These are phyloP conservation scores for Meripilus lineatus DNA, from an alignment of 1,284 basidiomycete species.

Conservation along the genomic window DNA sequence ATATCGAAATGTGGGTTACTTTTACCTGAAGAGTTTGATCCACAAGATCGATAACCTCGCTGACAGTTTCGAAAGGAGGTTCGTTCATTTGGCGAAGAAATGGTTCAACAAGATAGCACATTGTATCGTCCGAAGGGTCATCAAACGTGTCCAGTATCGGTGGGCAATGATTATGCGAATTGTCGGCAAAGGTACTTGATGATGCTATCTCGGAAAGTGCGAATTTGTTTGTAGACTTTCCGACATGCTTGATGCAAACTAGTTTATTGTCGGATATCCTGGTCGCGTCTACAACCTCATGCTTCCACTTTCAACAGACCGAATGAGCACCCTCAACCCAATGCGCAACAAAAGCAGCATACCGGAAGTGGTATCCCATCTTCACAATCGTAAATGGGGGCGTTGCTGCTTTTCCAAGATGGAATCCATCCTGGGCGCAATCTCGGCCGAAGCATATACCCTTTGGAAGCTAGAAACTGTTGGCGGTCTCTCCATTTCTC, in stretches of 20 bases:
- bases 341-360: too few relatives aligned
- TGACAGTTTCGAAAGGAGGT: conserved; percentile 19
- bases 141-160: conserved; percentile 19
- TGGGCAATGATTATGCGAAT: conserved; percentile 21
- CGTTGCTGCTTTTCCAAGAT: neutral
- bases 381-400: neutral
- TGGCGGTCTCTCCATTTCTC: conserved; percentile 4
- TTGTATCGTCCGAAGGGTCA: conserved; percentile 10
- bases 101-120: conserved; percentile 20
- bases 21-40: conserved; percentile 31
- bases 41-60: conserved; percentile 23
- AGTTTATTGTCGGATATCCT: neutral
- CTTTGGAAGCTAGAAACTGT: neutral
- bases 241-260: neutral
- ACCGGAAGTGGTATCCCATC: too few relatives aligned
- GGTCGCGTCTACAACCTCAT: neutral
- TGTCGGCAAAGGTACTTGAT: conserved; percentile 4
- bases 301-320: too few relatives aligned
- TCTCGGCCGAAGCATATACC: conserved; percentile 4
- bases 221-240: conserved; percentile 8
- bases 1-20: too few relatives aligned
- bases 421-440: conserved; percentile 1
- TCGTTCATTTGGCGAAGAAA: conserved; percentile 16
- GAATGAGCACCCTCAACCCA: too few relatives aligned
- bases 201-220: conserved; percentile 14